phyloP scores from a whole-genome alignment of 768 basidiomycete species.

The Calocybe cyanea region DNA sequence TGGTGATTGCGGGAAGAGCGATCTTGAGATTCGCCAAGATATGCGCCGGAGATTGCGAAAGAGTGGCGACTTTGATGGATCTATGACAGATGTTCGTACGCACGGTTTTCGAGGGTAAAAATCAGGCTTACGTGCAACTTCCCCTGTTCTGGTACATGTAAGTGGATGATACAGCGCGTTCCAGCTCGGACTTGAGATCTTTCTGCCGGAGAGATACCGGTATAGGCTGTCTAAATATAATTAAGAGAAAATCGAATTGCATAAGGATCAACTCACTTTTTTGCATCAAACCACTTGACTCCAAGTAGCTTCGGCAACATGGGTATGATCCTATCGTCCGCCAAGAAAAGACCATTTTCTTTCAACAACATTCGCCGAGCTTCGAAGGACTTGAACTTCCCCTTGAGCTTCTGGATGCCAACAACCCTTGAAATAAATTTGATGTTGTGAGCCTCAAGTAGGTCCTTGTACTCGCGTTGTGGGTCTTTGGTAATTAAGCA shows the following conservation, averaged over 20 bases:
- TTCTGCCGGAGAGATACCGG: conserved; percentile 88
- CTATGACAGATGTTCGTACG: conserved; percentile 31
- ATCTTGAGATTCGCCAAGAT: conserved; percentile 73
- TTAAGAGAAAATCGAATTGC: conserved; percentile 6
- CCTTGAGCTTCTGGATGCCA: conserved; percentile 87
- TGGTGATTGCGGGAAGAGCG: conserved; percentile 72
- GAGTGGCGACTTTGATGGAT: conserved; percentile 76
- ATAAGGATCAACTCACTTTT: conserved; percentile 64
- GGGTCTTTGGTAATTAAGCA: conserved; percentile 96
- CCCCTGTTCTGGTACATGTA: conserved; percentile 96
- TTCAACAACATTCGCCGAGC: conserved; percentile 78
- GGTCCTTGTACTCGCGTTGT: conserved; percentile 93
- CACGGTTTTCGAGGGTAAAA: neutral
- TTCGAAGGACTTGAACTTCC: conserved; percentile 86
- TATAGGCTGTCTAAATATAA: conserved; percentile 74
- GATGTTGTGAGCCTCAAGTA: conserved; percentile 72
- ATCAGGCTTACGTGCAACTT: conserved; percentile 60
- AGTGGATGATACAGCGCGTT: conserved; percentile 88
- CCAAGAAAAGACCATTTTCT: conserved; percentile 90
- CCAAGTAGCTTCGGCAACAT: conserved; percentile 85
- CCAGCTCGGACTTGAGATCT: conserved; percentile 89
- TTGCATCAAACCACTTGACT: conserved; percentile 88
- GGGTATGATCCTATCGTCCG: conserved; percentile 88
- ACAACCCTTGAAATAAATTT: conserved; percentile 92
- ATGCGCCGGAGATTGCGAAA: conserved; percentile 71